phyloP scores from a whole-genome alignment of 2,329 filamentous ascomycete species.

The Epichloe baconii region DNA sequence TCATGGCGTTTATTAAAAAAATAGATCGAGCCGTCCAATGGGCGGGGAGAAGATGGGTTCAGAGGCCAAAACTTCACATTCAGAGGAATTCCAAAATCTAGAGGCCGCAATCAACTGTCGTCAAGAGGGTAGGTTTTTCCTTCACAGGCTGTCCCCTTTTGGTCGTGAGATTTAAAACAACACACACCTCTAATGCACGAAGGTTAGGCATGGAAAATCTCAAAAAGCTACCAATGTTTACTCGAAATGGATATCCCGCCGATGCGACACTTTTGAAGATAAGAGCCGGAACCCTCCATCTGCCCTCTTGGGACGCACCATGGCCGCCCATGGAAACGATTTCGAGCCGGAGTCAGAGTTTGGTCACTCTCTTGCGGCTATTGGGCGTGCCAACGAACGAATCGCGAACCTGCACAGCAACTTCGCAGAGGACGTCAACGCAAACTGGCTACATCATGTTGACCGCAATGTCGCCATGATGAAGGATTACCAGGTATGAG shows the following conservation, averaged over 20 bases:
- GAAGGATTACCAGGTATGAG: slow-evolving; percentile 85
- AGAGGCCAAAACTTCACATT: slow-evolving; percentile 74
- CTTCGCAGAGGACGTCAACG: slow-evolving; percentile 65
- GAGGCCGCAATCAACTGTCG: slow-evolving; percentile 84
- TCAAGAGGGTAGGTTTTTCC: slow-evolving; percentile 55
- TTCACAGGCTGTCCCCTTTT: background rate
- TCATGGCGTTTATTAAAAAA: slow-evolving; percentile 60
- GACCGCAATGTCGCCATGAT: slow-evolving; percentile 85
- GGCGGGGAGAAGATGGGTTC: slow-evolving; percentile 91
- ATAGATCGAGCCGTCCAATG: slow-evolving; percentile 95
- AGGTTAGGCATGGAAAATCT: slow-evolving; percentile 72
- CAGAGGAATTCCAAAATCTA: slow-evolving; percentile 82
- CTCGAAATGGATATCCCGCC: slow-evolving; percentile 76
- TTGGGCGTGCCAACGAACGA: slow-evolving; percentile 76
- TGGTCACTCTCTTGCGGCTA: slow-evolving; percentile 69
- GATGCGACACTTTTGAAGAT: slow-evolving; percentile 66
- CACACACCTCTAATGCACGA: background rate
- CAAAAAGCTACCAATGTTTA: slow-evolving; percentile 78
- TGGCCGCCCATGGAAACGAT: slow-evolving; percentile 83
- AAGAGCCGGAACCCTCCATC: slow-evolving; percentile 77
- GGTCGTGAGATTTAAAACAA: background rate
- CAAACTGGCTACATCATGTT: slow-evolving; percentile 80
- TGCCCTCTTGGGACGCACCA: slow-evolving; percentile 66
- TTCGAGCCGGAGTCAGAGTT: slow-evolving; percentile 87
- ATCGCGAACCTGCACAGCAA: slow-evolving; percentile 75